A percentile compares a stretch with the other conserved stretches of the same genome.
phyloP scores from a whole-genome alignment of 495 filamentous ascomycete genomes.

The Neurospora sp. region DNA sequence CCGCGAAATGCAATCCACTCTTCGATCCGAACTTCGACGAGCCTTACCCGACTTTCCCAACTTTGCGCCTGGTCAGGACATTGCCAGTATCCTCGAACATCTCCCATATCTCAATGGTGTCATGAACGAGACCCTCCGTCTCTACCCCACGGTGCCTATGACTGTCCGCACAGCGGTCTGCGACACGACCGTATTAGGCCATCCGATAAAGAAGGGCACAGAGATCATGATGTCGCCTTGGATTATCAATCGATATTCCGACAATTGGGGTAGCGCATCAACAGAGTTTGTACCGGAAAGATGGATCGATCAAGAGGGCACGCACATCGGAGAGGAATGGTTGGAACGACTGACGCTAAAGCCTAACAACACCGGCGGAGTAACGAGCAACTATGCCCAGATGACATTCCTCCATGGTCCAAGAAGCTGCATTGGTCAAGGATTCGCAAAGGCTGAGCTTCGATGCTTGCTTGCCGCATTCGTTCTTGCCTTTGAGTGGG shows the following conservation, averaged over 20 bases:
- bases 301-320: constrained; percentile 17
- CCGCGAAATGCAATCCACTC: constrained; percentile 31
- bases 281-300: constrained; percentile 9
- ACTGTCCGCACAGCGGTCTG: constrained; percentile 51
- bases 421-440: constrained; percentile 50
- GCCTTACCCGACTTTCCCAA: constrained; percentile 46
- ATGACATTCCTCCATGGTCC: constrained; percentile 51
- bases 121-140: constrained; percentile 32
- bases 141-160: constrained; percentile 34
- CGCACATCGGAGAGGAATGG: background rate
- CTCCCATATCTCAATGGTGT: constrained; percentile 42
- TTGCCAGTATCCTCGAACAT: constrained; percentile 33
- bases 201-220: constrained; percentile 12
- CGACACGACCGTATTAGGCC: constrained; percentile 6
- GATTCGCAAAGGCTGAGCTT: constrained; percentile 74
- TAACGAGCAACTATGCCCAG: constrained; percentile 45
- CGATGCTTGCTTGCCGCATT: constrained; percentile 64
- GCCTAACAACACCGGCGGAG: constrained; percentile 34
- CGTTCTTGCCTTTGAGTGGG: constrained; percentile 60
- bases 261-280: constrained; percentile 9
- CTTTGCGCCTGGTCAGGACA: constrained; percentile 29
- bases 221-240: constrained; percentile 6
- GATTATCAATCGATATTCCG: constrained; percentile 7
- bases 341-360: background rate
- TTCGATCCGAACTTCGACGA: constrained; percentile 40